Evolutionary conservation across 1,284 basidiomycete species (phyloP).

Genomic region (Ganoderma lingzhi): DNA sequence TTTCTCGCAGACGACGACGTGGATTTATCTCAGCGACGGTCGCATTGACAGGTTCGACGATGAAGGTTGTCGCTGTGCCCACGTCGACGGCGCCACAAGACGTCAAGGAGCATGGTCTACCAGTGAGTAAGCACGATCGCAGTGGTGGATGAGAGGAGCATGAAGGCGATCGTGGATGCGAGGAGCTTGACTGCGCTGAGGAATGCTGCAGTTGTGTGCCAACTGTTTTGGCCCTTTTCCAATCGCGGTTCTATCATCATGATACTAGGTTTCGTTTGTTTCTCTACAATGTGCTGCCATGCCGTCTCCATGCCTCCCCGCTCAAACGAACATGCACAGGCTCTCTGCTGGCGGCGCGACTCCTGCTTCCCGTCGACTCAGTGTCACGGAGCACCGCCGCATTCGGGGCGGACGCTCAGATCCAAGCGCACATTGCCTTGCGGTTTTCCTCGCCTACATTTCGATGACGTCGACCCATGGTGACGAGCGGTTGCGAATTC

Average conservation of each 20-base stretch:
- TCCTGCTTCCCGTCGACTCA: slow-evolving; percentile 51
- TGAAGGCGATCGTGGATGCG: slow-evolving; percentile 81
- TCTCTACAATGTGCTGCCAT: background rate
- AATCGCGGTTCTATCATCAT: background rate
- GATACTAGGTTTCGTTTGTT: background rate
- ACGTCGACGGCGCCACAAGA: slow-evolving; percentile 44
- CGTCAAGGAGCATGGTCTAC: slow-evolving; percentile 60
- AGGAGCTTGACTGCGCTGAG: slow-evolving; percentile 78
- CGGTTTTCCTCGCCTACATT: slow-evolving; percentile 58
- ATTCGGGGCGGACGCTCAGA: slow-evolving; percentile 82
- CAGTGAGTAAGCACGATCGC: slow-evolving; percentile 70
- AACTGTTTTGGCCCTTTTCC: too few species aligned
- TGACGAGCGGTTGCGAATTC: too few species aligned
- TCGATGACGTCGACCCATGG: too few species aligned
- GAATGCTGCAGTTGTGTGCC: slow-evolving; percentile 76
- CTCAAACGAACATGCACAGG: background rate
- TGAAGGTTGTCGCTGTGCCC: slow-evolving; percentile 82
- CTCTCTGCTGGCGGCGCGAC: slow-evolving; percentile 40
- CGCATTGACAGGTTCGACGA: slow-evolving; percentile 54
- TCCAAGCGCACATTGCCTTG: slow-evolving; percentile 62
- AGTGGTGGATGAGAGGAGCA: slow-evolving; percentile 69
- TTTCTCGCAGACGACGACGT: too few species aligned
- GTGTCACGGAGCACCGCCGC: slow-evolving; percentile 61
- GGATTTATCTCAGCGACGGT: slow-evolving; percentile 44
- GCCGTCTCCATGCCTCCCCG: background rate